Conservation (phyloP, 1,284 basidiomycete genomes). For the Lentinula novae-zelandiae region DNA sequence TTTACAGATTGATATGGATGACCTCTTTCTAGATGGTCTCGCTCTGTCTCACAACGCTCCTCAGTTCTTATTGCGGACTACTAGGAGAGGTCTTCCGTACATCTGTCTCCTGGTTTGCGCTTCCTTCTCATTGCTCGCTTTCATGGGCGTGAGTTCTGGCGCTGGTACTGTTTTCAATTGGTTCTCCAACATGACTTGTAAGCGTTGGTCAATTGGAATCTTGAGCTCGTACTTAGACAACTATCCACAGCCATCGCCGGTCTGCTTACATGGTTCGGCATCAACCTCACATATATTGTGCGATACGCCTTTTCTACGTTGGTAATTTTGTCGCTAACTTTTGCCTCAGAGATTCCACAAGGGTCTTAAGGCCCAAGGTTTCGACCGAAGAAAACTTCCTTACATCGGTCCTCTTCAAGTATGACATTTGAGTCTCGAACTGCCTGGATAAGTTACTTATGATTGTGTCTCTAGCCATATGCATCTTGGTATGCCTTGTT, state of each 20-base stretch:
- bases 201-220: constrained; percentile 37
- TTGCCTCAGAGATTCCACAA: constrained; percentile 63
- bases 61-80: constrained; percentile 63
- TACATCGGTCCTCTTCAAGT: constrained; percentile 43
- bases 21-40: constrained; percentile 57
- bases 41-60: constrained; percentile 77
- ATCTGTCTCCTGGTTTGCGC: constrained; percentile 66
- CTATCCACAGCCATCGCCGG: constrained; percentile 34
- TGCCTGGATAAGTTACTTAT: background rate
- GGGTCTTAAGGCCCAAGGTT: constrained; percentile 74
- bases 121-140: constrained; percentile 71
- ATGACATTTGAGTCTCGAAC: background rate
- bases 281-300: constrained; percentile 67
- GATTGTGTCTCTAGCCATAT: constrained; percentile 47
- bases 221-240: background rate
- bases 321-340: constrained; percentile 66
- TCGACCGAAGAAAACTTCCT: constrained; percentile 64
- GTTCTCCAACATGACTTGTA: constrained; percentile 70
- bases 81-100: constrained; percentile 73
- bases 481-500: constrained; percentile 62
- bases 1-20: background rate
- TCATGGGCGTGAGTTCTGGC: constrained; percentile 58
- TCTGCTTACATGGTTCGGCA: constrained; percentile 84
- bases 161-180: constrained; percentile 73
- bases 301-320: background rate